Conservation (phyloP, 2,329 filamentous ascomycete species). For the Myriosclerotinia scirpicola region DNA sequence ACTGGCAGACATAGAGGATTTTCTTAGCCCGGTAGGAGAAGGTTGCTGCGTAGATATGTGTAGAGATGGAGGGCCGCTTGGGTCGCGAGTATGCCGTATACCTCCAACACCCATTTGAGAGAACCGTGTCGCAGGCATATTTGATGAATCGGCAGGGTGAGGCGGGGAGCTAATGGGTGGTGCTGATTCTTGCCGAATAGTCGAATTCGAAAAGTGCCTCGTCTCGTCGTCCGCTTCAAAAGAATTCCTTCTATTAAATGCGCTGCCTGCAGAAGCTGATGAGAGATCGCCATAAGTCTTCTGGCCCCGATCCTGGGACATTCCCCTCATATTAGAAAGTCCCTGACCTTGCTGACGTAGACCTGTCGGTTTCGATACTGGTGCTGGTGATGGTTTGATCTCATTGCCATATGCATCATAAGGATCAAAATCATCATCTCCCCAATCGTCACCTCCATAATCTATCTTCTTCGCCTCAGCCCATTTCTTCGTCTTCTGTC, state of each 20-base stretch:
- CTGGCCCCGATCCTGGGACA: slow-evolving; percentile 27
- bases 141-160: slow-evolving; percentile 3
- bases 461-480: slow-evolving; percentile 81
- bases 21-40: slow-evolving; percentile 29
- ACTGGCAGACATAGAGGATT: slow-evolving; percentile 26
- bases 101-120: slow-evolving; percentile 36
- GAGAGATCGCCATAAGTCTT: slow-evolving; percentile 40
- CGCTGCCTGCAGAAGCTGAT: slow-evolving; percentile 28
- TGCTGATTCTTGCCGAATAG: slow-evolving; percentile 29
- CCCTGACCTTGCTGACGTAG: slow-evolving; percentile 46
- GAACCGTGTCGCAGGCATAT: slow-evolving; percentile 35
- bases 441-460: slow-evolving; percentile 96
- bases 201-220: slow-evolving; percentile 48
- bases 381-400: slow-evolving; percentile 41
- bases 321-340: slow-evolving; percentile 28
- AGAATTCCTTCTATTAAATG: slow-evolving; percentile 44
- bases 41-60: slow-evolving; percentile 34
- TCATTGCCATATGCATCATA: slow-evolving; percentile 36
- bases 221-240: slow-evolving; percentile 56
- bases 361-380: slow-evolving; percentile 44
- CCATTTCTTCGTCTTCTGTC: slow-evolving; percentile 93
- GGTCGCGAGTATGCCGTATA: slow-evolving; percentile 25
- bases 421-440: slow-evolving; percentile 63
- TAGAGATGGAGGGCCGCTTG: slow-evolving; percentile 33
- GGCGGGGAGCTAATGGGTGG: slow-evolving; percentile 22